Evolutionary conservation across 305 asterid genomes (phyloP), one percentile per base, ranked within the genome.

Genomic region (Fraxinus sp.): DNA sequence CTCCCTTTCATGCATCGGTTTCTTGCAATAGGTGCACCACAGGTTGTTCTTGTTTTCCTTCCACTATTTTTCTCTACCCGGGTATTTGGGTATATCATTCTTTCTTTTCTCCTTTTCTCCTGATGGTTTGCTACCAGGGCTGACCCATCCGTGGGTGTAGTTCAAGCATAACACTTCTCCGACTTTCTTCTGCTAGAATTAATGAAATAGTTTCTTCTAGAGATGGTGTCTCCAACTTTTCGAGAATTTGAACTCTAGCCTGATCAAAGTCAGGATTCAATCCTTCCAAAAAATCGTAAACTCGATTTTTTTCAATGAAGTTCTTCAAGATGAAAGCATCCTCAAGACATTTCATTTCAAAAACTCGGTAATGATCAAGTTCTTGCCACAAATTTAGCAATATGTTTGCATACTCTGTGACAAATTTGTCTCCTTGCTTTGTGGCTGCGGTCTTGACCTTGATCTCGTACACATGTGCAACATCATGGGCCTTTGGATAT

Each of bases 121-220:
- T 35, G 39, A 35, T 37, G 44, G 44, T 37, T 7, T 37, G 10
- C 44, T 37, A 37, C 44, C 10, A 7, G 44, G 10, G 44, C 44
- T 37, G 1, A 37, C 44, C 44, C 44, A 37, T 7, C 44, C 2
- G 10, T 64, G 2, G 2, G 37, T 26, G n/a, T 10, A 74, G 39
- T 26, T 81, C 37, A 4, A 75, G 80, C 76, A 75, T 81, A 37
- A 62, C 75, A 8, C 49, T 57, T 14, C 76, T 62, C 11, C 57
- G 13, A 4, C 81, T 30, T 32, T 77, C 82, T 24, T 82, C 74
- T 20, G 32, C 26, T 36, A 37, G 18, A 64, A 80, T 26, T 0
- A 82, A 22, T 0, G 82, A 78, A 7, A 44, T 46, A 0, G 77
- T 71, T 32, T 82, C 81, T 20, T 77, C 64, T 7, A 82, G 35